phyloP scores from a whole-genome alignment of 306 rosid genomes.

The Clitoria ternatea region DNA sequence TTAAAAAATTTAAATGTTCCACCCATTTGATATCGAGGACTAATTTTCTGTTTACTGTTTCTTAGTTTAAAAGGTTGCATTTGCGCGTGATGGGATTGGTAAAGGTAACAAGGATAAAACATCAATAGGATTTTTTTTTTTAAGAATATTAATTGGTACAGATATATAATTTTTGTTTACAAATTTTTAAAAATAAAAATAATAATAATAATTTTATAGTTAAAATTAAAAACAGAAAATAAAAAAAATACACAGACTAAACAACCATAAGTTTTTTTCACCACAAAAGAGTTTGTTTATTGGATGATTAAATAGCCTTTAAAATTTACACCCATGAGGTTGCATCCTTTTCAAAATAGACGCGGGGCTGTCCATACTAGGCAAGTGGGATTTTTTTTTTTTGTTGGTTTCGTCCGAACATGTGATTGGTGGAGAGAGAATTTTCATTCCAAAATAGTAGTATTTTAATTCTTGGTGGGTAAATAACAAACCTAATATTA shows the following conservation, averaged over 20 bases:
- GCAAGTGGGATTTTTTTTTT: conserved; percentile 68
- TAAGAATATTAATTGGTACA: too few species aligned
- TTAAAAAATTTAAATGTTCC: too few species aligned
- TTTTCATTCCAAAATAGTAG: conserved; percentile 12
- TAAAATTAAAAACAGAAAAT: too few species aligned
- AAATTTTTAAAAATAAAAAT: too few species aligned
- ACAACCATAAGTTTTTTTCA: too few species aligned
- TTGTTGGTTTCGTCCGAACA: conserved; percentile 46
- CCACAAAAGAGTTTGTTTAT: too few species aligned
- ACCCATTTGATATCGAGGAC: too few species aligned
- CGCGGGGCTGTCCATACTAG: conserved; percentile 33
- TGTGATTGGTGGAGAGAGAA: conserved; percentile 23
- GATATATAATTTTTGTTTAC: too few species aligned
- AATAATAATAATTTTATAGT: too few species aligned
- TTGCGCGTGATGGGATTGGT: conserved; percentile 5
- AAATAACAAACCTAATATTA: conserved; percentile 24
- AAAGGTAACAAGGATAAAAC: conserved; percentile 21
- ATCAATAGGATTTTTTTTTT: not conserved
- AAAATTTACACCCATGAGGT: conserved; percentile 24
- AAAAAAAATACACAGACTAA: too few species aligned
- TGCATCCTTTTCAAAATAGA: conserved; percentile 40
- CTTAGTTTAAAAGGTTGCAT: not conserved
- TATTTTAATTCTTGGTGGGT: conserved; percentile 37
- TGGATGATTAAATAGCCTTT: not conserved
- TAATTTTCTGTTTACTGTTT: too few species aligned